Conservation (phyloP, 2,329 filamentous ascomycete species). For the Aspergillus sp. region DNA sequence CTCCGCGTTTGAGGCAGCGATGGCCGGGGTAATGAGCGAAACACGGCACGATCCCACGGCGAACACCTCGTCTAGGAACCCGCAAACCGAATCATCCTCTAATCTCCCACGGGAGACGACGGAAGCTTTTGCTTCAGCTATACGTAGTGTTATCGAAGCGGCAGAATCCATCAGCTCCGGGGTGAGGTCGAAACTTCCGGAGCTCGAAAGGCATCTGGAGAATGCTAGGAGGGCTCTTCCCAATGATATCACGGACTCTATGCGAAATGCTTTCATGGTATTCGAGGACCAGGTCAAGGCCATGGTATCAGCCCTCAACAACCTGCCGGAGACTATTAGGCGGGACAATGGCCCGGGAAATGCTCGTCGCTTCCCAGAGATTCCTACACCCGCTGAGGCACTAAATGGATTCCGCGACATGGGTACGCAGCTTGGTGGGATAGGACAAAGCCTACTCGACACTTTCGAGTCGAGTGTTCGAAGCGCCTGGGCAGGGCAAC, state of each 20-base stretch:
- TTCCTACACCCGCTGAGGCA: constrained; percentile 37
- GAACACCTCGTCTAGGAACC: constrained; percentile 12
- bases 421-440: constrained; percentile 41
- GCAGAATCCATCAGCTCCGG: constrained; percentile 39
- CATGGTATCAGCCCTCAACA: constrained; percentile 37
- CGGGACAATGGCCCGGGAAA: constrained; percentile 33
- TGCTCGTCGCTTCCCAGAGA: constrained; percentile 36
- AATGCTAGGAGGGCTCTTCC: constrained; percentile 37
- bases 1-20: constrained; percentile 40
- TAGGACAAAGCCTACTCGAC: constrained; percentile 38
- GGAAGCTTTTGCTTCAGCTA: constrained; percentile 33
- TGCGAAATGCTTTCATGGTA: constrained; percentile 36
- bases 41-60: constrained; percentile 15
- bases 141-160: constrained; percentile 35
- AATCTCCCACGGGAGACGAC: constrained; percentile 23
- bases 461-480: constrained; percentile 38
- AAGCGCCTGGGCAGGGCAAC: constrained; percentile 14
- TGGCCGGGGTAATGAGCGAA: constrained; percentile 35
- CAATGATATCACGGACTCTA: constrained; percentile 34
- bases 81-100: constrained; percentile 11
- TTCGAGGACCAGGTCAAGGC: constrained; percentile 39
- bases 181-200: constrained; percentile 35
- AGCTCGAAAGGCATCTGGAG: constrained; percentile 37
- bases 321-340: constrained; percentile 28
- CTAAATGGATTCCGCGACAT: constrained; percentile 42